Percentiles rank a stretch among this genome's conserved stretches.
Conservation (phyloP, 805 yeast species). For the Lipomyces sp. region DNA sequence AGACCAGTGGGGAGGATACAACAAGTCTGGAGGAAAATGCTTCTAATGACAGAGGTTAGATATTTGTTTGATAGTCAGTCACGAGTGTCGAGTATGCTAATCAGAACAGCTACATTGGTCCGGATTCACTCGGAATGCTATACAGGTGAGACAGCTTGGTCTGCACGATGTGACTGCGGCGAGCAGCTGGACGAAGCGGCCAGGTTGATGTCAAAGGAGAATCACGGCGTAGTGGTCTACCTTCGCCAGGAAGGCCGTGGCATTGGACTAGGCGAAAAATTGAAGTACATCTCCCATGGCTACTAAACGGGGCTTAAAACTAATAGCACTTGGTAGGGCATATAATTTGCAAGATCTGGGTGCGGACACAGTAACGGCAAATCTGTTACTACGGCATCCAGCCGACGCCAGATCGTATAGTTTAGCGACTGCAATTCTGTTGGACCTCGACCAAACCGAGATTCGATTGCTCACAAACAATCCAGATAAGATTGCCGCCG, state of each 20-base stretch:
- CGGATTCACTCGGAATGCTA: conserved; percentile 97
- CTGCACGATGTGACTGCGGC: conserved; percentile 98
- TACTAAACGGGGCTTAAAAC: not conserved
- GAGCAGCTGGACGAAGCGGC: conserved; percentile 99
- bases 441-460: conserved; percentile 75
- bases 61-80: not conserved
- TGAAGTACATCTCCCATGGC: conserved; percentile 53
- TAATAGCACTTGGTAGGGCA: conserved; percentile 53
- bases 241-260: conserved; percentile 98
- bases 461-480: conserved; percentile 87
- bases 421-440: conserved; percentile 87
- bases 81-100: not conserved
- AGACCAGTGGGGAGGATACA: conserved; percentile 49
- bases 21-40: conserved; percentile 24
- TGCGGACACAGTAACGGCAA: conserved; percentile 98
- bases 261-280: conserved; percentile 95
- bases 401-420: conserved; percentile 97
- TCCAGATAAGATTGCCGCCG: conserved; percentile 94
- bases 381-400: conserved; percentile 88
- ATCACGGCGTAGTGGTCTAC: conserved; percentile 93
- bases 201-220: conserved; percentile 80
- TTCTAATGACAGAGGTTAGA: conserved; percentile 7
- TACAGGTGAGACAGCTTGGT: conserved; percentile 99
- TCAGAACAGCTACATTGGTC: conserved; percentile 54
- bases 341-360: conserved; percentile 97